Conservation (phyloP, 768 basidiomycete species). For the Leccinum variicolor region DNA sequence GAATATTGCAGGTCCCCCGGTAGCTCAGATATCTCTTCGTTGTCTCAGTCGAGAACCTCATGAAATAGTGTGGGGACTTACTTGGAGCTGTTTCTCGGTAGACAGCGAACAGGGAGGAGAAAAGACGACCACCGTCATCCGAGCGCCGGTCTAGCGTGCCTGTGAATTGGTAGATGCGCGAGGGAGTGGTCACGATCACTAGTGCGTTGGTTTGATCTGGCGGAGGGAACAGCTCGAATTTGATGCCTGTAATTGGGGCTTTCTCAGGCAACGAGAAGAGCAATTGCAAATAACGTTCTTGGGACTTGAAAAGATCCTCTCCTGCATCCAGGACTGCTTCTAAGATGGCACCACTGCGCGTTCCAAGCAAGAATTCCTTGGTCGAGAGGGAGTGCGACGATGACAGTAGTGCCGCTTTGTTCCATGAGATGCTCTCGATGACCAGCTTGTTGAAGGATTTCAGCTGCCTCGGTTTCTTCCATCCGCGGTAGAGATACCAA, state of each 20-base stretch:
- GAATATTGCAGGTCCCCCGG: conserved; percentile 75
- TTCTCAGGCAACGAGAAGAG: conserved; percentile 78
- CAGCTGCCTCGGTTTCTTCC: conserved; percentile 79
- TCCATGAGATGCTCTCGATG: conserved; percentile 93
- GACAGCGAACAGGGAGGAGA: conserved; percentile 66
- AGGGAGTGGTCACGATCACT: conserved; percentile 80
- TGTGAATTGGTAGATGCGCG: conserved; percentile 87
- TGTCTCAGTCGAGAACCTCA: conserved; percentile 18
- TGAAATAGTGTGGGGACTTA: conserved; percentile 36
- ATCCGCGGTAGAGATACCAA: conserved; percentile 81
- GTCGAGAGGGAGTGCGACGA: conserved; percentile 71
- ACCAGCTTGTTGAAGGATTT: conserved; percentile 76
- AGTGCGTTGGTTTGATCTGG: conserved; percentile 59
- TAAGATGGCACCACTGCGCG: conserved; percentile 79
- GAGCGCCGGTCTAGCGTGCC: conserved; percentile 63
- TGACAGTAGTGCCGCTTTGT: conserved; percentile 61
- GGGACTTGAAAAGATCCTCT: conserved; percentile 89
- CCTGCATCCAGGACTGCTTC: conserved; percentile 88
- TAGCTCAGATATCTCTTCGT: conserved; percentile 83
- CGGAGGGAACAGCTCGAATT: conserved; percentile 72
- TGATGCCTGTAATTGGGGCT: conserved; percentile 81
- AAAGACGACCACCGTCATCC: conserved; percentile 76
- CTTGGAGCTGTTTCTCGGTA: conserved; percentile 82
- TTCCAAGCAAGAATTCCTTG: conserved; percentile 83
- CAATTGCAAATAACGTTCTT: conserved; percentile 71